These are phyloP conservation scores for Phaeosphaeria sp. DNA, from an alignment of 2,329 filamentous ascomycete genomes.

Conservation along the genomic window DNA sequence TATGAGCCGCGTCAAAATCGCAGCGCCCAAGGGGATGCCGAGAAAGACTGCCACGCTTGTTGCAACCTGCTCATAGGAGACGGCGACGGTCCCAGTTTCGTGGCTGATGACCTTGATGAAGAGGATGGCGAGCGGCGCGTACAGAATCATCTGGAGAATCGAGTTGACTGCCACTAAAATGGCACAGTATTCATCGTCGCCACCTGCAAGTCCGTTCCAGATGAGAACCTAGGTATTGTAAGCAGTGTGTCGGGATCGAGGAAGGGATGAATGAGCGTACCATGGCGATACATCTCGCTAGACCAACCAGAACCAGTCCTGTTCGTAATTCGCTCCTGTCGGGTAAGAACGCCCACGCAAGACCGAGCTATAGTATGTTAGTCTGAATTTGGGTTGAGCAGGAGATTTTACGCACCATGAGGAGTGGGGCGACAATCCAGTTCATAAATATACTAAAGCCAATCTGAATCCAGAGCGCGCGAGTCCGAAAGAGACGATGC, in stretches of 20 bases:
- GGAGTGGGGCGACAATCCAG: conserved; percentile 82
- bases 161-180: conserved; percentile 52
- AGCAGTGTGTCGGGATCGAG: conserved; percentile 43
- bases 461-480: conserved; percentile 74
- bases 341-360: conserved; percentile 62
- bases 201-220: conserved; percentile 75
- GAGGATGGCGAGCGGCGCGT: conserved; percentile 46
- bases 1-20: conserved; percentile 71
- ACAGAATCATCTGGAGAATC: conserved; percentile 49
- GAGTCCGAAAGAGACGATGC: conserved; percentile 65
- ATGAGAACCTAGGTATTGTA: conserved; percentile 60
- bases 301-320: conserved; percentile 76
- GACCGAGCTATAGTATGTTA: conserved; percentile 56
- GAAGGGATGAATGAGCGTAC: conserved; percentile 52
- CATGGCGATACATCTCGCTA: conserved; percentile 85
- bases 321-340: conserved; percentile 51
- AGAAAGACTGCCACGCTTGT: conserved; percentile 80
- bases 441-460: conserved; percentile 75
- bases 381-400: conserved; percentile 1
- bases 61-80: conserved; percentile 70
- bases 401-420: conserved; percentile 66
- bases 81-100: conserved; percentile 42
- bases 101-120: conserved; percentile 68
- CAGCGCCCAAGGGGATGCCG: conserved; percentile 74
- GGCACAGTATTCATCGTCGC: conserved; percentile 78